Conservation (phyloP, 225 moss, liverwort and hornwort species). For the Polytrichum formosum region DNA sequence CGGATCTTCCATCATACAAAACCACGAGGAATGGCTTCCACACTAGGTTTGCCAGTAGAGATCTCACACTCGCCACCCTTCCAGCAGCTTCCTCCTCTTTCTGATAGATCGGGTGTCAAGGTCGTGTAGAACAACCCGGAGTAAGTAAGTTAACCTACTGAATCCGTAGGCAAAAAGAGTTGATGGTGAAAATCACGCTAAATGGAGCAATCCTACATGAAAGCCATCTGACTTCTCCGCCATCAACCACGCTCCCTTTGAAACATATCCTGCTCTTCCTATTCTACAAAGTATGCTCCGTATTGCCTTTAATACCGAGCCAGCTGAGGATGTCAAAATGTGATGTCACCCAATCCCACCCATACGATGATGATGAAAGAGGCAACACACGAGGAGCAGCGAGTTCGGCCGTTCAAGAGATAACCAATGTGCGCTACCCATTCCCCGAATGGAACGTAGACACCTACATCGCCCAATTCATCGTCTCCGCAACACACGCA, state of each 20-base stretch:
- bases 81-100: background rate
- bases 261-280: background rate
- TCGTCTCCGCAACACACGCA: no score
- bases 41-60: background rate
- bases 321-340: no score
- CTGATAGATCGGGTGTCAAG: background rate
- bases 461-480: no score
- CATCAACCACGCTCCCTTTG: constrained; percentile 42
- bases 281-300: no score
- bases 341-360: no score
- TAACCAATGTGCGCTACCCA: no score
- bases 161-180: background rate
- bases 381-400: no score
- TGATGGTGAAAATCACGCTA: constrained; percentile 1
- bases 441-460: no score
- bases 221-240: constrained; percentile 73
- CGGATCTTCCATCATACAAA: background rate
- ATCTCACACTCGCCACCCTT: background rate
- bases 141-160: background rate
- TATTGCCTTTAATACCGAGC: no score
- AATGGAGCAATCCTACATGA: constrained; percentile 24
- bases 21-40: no score
- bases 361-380: no score
- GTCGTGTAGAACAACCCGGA: background rate
- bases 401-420: no score